Evolutionary conservation across 306 rosid genomes (phyloP), one percentile per base, ranked within the genome.

Genomic region (Quercus berberidifolia): DNA sequence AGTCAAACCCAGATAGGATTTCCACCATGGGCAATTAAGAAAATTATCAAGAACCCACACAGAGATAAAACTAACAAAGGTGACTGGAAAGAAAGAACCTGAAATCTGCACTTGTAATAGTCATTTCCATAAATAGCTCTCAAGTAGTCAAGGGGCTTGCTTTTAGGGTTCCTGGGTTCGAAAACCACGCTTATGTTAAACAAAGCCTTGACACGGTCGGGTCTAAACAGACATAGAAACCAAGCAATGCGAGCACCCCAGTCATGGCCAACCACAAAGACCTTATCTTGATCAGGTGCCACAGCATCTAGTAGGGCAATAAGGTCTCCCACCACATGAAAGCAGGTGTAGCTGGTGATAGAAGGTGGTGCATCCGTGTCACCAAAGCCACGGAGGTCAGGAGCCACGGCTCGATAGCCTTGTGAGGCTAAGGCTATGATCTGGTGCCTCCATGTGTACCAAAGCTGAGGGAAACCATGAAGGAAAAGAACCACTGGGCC

Each of bases 381-480:
- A 0, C 97, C 98, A 41, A 41, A 94, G 23, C 97, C 97, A 0
- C 97, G 92, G 80, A 92, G 92, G 74, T 91, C 94, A 0, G 97
- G 97, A 0, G 97, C 93, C 21, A 94, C 83, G 10, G 93, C 89
- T 0, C 87, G 85, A 79, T 88, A 92, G 23, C 98, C 98, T 1
- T 64, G 85, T 21, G 94, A 83, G 43, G 94, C 85, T 0, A 94
- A 74, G 30, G 88, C 85, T 3, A 56, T 2, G 80, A 94, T 92
- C 85, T 94, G 98, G 87, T 91, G 93, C 25, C 94, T 90, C 98
- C 97, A 94, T 0, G 91, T 60, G 87, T 86, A 91, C 93, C 97
- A 94, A 13, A 89, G 84, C 68, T 91, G 92, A 0, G 98, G 98
- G 81, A 94, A 94, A 73, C 98, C 98, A 76, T 94, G 97, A 76